These are phyloP conservation scores for Fusarium sp. DNA, from an alignment of 2,329 filamentous ascomycete genomes.

Conservation along the genomic window DNA sequence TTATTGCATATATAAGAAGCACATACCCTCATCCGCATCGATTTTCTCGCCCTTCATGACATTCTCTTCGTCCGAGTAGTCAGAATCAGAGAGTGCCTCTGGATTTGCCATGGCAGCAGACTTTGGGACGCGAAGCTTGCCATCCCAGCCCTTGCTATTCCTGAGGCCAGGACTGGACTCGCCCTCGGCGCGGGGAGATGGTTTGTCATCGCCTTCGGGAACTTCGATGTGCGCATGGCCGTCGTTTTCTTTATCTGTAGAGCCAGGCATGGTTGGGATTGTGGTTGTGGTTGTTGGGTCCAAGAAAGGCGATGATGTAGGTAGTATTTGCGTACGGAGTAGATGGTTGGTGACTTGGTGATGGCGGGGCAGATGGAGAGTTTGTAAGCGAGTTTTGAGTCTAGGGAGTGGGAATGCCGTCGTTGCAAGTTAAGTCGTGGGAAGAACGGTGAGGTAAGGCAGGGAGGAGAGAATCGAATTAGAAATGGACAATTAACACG, in stretches of 20 bases:
- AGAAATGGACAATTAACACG: not conserved
- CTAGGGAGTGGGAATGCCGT: not conserved
- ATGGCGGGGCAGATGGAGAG: conserved; percentile 34
- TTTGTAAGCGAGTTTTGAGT: conserved; percentile 27
- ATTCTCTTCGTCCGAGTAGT: conserved; percentile 81
- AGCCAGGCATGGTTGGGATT: conserved; percentile 55
- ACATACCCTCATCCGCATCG: conserved; percentile 82
- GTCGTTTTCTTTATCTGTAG: conserved; percentile 54
- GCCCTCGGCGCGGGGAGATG: conserved; percentile 55
- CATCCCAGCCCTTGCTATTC: conserved; percentile 83
- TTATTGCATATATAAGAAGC: not conserved
- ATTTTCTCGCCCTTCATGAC: conserved; percentile 80
- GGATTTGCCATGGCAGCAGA: conserved; percentile 75
- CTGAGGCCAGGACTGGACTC: conserved; percentile 62
- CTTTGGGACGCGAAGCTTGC: conserved; percentile 81
- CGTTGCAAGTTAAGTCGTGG: not conserved
- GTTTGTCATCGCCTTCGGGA: conserved; percentile 59
- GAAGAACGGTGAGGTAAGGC: not conserved
- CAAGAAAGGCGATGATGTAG: conserved; percentile 30
- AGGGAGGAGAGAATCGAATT: not conserved
- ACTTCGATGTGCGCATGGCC: conserved; percentile 63
- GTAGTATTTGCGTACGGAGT: conserved; percentile 4
- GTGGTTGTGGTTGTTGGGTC: conserved; percentile 42
- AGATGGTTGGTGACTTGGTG: conserved; percentile 8
- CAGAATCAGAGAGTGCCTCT: conserved; percentile 84